Evolutionary conservation across 148 eudicot genomes (phyloP).

Genomic region (Nepenthes mirabilis): DNA sequence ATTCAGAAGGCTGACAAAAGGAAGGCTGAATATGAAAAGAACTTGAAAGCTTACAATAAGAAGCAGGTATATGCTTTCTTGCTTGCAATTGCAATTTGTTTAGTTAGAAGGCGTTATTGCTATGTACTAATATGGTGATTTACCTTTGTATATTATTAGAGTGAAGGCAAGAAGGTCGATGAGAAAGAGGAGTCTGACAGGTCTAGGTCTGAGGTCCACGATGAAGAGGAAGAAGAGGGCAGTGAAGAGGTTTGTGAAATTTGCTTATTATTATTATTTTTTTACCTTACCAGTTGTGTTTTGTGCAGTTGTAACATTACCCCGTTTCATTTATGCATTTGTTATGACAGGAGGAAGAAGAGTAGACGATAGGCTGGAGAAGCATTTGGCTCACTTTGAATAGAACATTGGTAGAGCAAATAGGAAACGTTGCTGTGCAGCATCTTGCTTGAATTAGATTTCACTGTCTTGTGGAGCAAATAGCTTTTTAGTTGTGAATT

Average conservation of each 20-base stretch:
- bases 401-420: too few species aligned
- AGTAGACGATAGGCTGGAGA: background rate
- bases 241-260: constrained; percentile 1
- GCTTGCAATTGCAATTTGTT: background rate
- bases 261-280: background rate
- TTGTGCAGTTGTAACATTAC: too few species aligned
- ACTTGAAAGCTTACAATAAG: constrained; percentile 2
- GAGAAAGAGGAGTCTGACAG: constrained; percentile 1
- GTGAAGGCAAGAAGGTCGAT: background rate
- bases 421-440: too few species aligned
- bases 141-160: background rate
- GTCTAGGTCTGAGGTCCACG: constrained; percentile 2
- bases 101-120: too few species aligned
- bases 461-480: too few species aligned
- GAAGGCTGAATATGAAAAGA: constrained; percentile 9
- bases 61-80: constrained; percentile 1
- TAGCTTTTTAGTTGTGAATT: too few species aligned
- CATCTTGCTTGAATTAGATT: too few species aligned
- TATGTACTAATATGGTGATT: too few species aligned
- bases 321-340: background rate
- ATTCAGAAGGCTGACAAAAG: constrained; percentile 3
- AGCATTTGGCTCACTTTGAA: too few species aligned
- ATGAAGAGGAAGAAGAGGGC: constrained; percentile 1
- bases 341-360: background rate
- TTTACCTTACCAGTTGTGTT: too few species aligned